A percentile compares a stretch with the other conserved stretches of the same genome.
Conservation (phyloP, 768 basidiomycete genomes). For the Lentinus tigrinus region DNA sequence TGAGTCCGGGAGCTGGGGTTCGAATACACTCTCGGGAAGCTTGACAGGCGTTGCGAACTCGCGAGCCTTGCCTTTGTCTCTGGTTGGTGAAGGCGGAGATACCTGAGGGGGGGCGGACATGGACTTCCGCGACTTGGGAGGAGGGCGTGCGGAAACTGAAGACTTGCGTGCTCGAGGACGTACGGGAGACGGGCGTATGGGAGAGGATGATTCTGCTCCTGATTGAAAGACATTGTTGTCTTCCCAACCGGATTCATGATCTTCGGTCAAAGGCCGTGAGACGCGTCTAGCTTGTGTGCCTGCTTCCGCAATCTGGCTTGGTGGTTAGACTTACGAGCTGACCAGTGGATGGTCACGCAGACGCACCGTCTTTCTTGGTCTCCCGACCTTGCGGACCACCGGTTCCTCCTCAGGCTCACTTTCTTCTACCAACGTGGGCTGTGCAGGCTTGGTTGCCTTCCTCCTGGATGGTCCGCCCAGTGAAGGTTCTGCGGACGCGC, state of each 20-base stretch:
- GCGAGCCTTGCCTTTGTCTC: constrained; percentile 8
- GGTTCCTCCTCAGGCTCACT: constrained; percentile 74
- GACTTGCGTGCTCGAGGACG: constrained; percentile 38
- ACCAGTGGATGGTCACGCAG: not conserved
- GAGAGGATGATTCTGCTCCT: constrained; percentile 86
- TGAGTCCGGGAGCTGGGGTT: constrained; percentile 47
- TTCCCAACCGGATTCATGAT: constrained; percentile 74
- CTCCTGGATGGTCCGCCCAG: constrained; percentile 49
- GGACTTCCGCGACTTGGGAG: constrained; percentile 62
- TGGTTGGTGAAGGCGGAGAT: constrained; percentile 20
- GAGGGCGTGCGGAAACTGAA: constrained; percentile 37
- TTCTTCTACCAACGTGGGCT: constrained; percentile 60
- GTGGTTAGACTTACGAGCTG: constrained; percentile 3
- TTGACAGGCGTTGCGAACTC: constrained; percentile 22
- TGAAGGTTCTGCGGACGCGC: constrained; percentile 76
- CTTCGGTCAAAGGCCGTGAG: constrained; percentile 35
- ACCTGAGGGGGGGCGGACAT: constrained; percentile 51
- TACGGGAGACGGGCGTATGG: constrained; percentile 59
- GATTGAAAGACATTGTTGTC: constrained; percentile 90
- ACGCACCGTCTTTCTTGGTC: constrained; percentile 58
- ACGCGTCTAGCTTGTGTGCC: constrained; percentile 53
- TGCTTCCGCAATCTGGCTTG: constrained; percentile 44
- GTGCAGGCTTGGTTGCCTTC: constrained; percentile 33
- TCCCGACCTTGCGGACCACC: constrained; percentile 58
- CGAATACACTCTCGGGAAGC: constrained; percentile 57